Evolutionary conservation across 179 eudicot species (phyloP).

Genomic region (Silene vulgaris): DNA sequence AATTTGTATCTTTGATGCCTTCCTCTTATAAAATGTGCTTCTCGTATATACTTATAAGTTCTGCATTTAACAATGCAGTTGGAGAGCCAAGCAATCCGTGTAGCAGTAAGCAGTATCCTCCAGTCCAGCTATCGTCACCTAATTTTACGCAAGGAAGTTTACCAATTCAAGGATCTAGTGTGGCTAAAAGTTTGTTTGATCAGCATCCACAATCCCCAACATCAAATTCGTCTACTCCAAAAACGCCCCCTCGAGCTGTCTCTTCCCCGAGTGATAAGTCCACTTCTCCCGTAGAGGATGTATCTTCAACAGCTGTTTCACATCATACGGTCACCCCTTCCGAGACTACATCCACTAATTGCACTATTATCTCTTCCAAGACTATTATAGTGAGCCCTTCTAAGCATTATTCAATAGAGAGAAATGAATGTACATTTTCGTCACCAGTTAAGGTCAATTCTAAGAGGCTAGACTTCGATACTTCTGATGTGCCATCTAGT

Average conservation of each 20-base stretch:
- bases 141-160: constrained; percentile 25
- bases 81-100: constrained; percentile 14
- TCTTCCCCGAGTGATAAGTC: constrained; percentile 64
- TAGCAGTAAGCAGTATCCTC: constrained; percentile 26
- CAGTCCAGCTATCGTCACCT: constrained; percentile 27
- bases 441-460: constrained; percentile 53
- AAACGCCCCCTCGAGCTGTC: constrained; percentile 58
- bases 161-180: constrained; percentile 51
- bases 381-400: constrained; percentile 61
- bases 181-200: constrained; percentile 65
- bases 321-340: constrained; percentile 35
- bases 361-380: constrained; percentile 71
- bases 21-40: neutral
- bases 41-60: neutral
- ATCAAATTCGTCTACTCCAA: constrained; percentile 55
- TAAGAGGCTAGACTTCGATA: constrained; percentile 66
- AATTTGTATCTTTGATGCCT: neutral
- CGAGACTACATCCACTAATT: constrained; percentile 47
- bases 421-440: constrained; percentile 53
- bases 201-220: constrained; percentile 44
- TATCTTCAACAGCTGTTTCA: constrained; percentile 45
- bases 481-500: constrained; percentile 37
- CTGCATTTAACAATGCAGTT: constrained; percentile 7
- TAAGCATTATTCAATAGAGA: constrained; percentile 57
- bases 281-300: constrained; percentile 51